Conservation (phyloP, 169 alveolate genomes). For the Plasmodium falciparum region DNA sequence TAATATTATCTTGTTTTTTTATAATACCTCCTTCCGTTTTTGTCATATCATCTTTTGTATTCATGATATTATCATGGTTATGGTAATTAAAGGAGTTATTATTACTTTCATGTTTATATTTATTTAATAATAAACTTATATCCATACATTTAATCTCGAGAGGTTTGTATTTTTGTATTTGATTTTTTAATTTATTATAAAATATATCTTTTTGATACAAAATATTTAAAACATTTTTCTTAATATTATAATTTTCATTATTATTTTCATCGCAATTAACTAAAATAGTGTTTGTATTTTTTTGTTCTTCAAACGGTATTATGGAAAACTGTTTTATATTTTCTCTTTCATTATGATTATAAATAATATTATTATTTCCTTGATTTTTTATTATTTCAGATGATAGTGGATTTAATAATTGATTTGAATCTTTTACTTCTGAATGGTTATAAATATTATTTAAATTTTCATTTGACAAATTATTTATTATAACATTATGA, state of each 20-base stretch:
- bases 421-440: not conserved
- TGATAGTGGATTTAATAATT: not conserved
- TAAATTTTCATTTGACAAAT: not conserved
- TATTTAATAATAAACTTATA: conserved; percentile 19
- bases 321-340: conserved; percentile 2
- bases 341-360: conserved; percentile 11
- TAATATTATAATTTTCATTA: not conserved
- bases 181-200: conserved; percentile 24
- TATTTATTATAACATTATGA: not conserved
- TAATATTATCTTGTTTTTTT: too few relatives aligned
- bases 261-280: not conserved
- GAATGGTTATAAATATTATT: conserved; percentile 5
- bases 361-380: too few relatives aligned
- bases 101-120: conserved; percentile 5
- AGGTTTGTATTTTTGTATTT: conserved; percentile 31
- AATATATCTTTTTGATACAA: conserved; percentile 41
- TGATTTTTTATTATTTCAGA: too few relatives aligned
- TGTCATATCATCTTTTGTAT: too few relatives aligned
- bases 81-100: not conserved
- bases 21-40: too few relatives aligned
- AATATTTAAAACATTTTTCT: conserved; percentile 23
- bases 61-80: too few relatives aligned
- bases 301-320: conserved; percentile 36
- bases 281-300: not conserved
- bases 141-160: conserved; percentile 31